Base-by-base conservation (phyloP, 805 yeast species). In the Saturnispora gosingensis region DNA sequence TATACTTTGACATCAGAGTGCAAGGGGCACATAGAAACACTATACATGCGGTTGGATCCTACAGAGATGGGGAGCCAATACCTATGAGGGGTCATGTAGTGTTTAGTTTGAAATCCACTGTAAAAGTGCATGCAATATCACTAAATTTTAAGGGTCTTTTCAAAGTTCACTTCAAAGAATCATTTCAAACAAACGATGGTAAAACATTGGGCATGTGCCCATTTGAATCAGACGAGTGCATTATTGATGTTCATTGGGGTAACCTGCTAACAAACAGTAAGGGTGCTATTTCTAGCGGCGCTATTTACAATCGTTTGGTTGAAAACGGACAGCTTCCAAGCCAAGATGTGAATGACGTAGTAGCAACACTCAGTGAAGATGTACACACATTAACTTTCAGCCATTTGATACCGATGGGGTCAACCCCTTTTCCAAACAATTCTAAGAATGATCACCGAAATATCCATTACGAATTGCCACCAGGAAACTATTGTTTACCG, bases 401-500 rank as follows among this genome's bases (percentile, higher is more conserved):
- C 22, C 44, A 53, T 7, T 18, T 43, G 4, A 55, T 58, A 4
- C 61, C 57, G 4, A 49, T 62, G 3, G 67, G 66, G 1, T 51
- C 49, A 30, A 66, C 70, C 0, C 70, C 70, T 4, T 75, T 75
- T 48, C 67, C 67, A n/a, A 55, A 60, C 38, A 51, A 42, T 8
- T 7, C 54, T 3, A 27, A 24, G 9, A 30, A 10, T 3, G 57
- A 56, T 4, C 39, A 53, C 22, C 34, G 44, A 8, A 47, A 46
- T 18, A 34, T 50, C 8, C 16, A 51, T 6, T 78, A 68, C 56
- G 61, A 69, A 13, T 62, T 78, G 28, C 80, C 80, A 2, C 65
- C 72, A 51, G 82, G 82, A 1, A 78, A 78, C 59, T 77, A 77
- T 57, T 70, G 72, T 43, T 61, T 78, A 48, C 82, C 82, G 0